These are phyloP conservation scores for Neolentinus lepideus DNA, from an alignment of 1,284 basidiomycete genomes.

Conservation along the genomic window DNA sequence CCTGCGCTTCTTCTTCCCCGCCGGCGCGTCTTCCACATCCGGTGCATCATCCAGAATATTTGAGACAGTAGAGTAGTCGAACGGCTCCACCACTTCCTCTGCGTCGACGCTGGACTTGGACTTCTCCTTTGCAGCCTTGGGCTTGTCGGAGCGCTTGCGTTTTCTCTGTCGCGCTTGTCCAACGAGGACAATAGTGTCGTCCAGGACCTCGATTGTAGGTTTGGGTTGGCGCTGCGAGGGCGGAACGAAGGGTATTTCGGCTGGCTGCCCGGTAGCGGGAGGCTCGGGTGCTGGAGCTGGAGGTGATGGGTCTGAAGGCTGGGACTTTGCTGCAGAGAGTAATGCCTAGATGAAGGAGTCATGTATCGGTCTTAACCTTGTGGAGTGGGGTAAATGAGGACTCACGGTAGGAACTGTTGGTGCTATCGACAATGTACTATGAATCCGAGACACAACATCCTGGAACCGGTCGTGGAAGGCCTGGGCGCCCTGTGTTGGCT, in stretches of 20 bases:
- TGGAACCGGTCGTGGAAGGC: slow-evolving; percentile 20
- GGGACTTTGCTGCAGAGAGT: neutral
- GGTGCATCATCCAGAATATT: slow-evolving; percentile 72
- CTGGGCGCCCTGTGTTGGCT: neutral
- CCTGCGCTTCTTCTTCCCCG: slow-evolving; percentile 42
- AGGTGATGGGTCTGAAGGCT: slow-evolving; percentile 2
- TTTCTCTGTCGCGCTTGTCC: slow-evolving; percentile 57
- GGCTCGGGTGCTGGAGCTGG: slow-evolving; percentile 9
- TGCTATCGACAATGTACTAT: slow-evolving; percentile 33
- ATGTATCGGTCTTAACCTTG: neutral
- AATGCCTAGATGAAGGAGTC: neutral
- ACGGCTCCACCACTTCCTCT: slow-evolving; percentile 35
- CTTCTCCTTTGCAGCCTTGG: slow-evolving; percentile 4
- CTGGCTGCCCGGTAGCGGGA: slow-evolving; percentile 27
- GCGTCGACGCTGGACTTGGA: slow-evolving; percentile 9
- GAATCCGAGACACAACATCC: slow-evolving; percentile 33
- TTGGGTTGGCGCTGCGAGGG: slow-evolving; percentile 35
- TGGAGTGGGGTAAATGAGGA: neutral
- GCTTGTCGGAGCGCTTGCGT: slow-evolving; percentile 41
- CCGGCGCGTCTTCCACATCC: slow-evolving; percentile 26
- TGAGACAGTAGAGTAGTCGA: slow-evolving; percentile 70
- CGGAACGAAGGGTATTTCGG: slow-evolving; percentile 70
- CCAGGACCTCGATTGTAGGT: slow-evolving; percentile 24
- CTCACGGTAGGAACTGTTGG: slow-evolving; percentile 40
- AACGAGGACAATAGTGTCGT: slow-evolving; percentile 66